Evolutionary conservation across 257 asterid genomes (phyloP), one percentile per base, ranked within the genome.

Genomic region (Fraxinus cuspidata): DNA sequence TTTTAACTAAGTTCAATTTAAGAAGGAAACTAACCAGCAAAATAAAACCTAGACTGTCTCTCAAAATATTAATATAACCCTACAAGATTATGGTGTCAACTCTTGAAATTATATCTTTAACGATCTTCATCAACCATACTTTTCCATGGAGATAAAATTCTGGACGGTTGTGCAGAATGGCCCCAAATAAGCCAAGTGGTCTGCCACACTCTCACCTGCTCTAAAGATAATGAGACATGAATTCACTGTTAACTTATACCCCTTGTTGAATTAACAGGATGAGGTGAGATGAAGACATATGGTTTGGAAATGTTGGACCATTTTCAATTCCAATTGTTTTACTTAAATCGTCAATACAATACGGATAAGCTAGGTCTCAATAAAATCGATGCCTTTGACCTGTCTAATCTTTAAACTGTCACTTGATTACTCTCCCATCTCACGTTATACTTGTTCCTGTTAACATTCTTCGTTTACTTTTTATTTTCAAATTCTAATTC

Each of bases 341-440:
- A 23, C 69, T 34, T 63, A 63, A 63, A 63, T 25, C 2, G 32
- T 23, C 13, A 75, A n/a, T 49, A 71, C 19, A 80, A 16, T 18
- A 13, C 3, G 12, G 68, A 67, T 73, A 53, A 25, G 10, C 42
- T n/a, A 21, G 38, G 53, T 70, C 28, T 70, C 81, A 53, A 35
- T 28, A 16, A 19, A 13, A 16, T 67, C 16, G 19, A 25, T 27
- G 19, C 19, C 13, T 19, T 51, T 23, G 23, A 49, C 71, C 38
- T 44, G 3, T 25, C 18, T 2, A 34, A 23, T 44, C 58, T 53
- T 66, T 31, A 12, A 64, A 56, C 71, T 37, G 42, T 75, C 64
- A 27, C 83, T 68, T 53, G 23, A 66, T 34, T 68, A 64, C 18
- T 63, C 53, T 56, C 32, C 63, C 13, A 5, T 60, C 49, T 53